Base-by-base conservation (phyloP, 345 rosid species). In the Kernera saxatilis region DNA sequence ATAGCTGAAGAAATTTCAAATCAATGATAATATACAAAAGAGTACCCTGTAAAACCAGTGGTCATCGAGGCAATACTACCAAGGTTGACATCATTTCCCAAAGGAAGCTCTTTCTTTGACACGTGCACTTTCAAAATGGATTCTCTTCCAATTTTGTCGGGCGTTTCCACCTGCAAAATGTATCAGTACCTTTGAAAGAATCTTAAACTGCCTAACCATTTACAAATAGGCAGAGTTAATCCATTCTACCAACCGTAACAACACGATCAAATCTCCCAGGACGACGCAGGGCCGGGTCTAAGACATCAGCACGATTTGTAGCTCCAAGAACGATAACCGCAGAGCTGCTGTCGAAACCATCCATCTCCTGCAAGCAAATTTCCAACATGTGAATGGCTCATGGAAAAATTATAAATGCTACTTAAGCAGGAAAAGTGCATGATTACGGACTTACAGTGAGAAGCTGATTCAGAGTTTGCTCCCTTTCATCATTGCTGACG, bases 261-360 rank as follows among this genome's bases (percentile, higher is more conserved):
- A 92, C 87, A 29, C 97, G 98, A 81, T 95, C 98, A 73, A 95
- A 95, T 90, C 99, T 89, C 78, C 98, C 99, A 1, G 98, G 98
- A 23, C 98, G 90, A 40, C 94, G 85, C 70, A 95, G 90, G 25
- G 98, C 97, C 33, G 98, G 94, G 67, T 95, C 98, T 73, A 95
- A 82, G 71, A 95, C 97, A 85, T 90, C 98, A 2, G 99, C 83
- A 12, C 99, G 95, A 69, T 95, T 95, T 53, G 98, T 95, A 33
- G 99, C 99, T 65, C 96, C 99, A 71, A 94, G 98, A 75, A 94
- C 98, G 51, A 91, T 94, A 44, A 94, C 99, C 0, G 97, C 88
- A 51, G 98, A 88, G 76, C 50, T 92, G 79, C 93, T 91, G 73
- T 94, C 98, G 70, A 94, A 94, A 40, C 98, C 98, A 89, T 94